Conservation (phyloP, 352 stramenopile genomes). For the Bremia lactucae region DNA sequence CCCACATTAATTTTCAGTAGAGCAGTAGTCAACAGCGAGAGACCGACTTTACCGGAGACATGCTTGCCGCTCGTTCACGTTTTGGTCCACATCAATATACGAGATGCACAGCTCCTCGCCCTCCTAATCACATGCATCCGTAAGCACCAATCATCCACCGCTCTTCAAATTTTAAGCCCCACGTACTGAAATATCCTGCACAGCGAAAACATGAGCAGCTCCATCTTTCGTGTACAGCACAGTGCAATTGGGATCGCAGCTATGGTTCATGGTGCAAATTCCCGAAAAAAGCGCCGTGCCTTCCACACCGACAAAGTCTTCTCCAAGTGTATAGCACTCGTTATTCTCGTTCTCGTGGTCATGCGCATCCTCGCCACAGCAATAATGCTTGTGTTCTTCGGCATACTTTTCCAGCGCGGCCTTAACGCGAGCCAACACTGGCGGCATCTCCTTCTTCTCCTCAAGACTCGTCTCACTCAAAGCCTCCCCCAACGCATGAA, state of each 20-base stretch:
- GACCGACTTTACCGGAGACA: slow-evolving; percentile 44
- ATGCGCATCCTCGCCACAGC: slow-evolving; percentile 33
- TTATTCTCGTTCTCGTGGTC: slow-evolving; percentile 35
- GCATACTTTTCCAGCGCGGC: slow-evolving; percentile 59
- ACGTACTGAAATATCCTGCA: slow-evolving; percentile 55
- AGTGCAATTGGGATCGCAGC: slow-evolving; percentile 88
- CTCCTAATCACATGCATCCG: slow-evolving; percentile 30
- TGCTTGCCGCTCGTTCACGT: slow-evolving; percentile 67
- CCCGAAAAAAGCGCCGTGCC: slow-evolving; percentile 89
- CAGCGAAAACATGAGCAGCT: slow-evolving; percentile 56
- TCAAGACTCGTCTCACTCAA: slow-evolving; percentile 41
- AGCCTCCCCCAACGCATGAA: slow-evolving; percentile 56
- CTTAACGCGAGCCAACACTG: slow-evolving; percentile 52
- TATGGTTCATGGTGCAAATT: slow-evolving; percentile 96
- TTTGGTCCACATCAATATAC: slow-evolving; percentile 88
- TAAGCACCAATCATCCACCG: no score
- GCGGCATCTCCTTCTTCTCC: slow-evolving; percentile 54
- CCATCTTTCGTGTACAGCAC: slow-evolving; percentile 83
- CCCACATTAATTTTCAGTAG: slow-evolving; percentile 1
- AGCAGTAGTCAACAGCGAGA: not conserved
- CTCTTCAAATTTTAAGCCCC: not conserved
- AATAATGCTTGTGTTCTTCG: slow-evolving; percentile 37
- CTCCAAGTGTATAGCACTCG: slow-evolving; percentile 36
- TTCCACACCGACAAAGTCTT: slow-evolving; percentile 91
- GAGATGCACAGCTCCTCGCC: slow-evolving; percentile 92